These are phyloP conservation scores for Lachancea fermentati DNA, from an alignment of 805 yeast genomes.

Conservation along the genomic window DNA sequence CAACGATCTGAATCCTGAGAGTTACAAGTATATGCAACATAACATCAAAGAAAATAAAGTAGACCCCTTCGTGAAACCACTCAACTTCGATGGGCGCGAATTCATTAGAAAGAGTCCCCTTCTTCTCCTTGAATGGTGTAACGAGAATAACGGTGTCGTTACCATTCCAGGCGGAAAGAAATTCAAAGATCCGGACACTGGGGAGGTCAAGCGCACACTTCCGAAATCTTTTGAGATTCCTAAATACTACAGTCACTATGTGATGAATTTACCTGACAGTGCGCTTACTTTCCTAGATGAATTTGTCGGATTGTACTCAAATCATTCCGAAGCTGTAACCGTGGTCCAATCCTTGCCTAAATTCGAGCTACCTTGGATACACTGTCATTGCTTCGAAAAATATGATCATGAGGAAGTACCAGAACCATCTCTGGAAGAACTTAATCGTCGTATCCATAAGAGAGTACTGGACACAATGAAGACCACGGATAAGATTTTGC, in stretches of 20 bases:
- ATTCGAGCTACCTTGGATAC: conserved; percentile 64
- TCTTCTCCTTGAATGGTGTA: conserved; percentile 44
- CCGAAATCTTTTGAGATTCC: conserved; percentile 33
- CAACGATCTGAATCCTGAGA: conserved; percentile 88
- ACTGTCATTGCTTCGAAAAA: conserved; percentile 91
- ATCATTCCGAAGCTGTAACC: conserved; percentile 28
- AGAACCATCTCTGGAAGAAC: conserved; percentile 63
- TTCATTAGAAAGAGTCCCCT: conserved; percentile 61
- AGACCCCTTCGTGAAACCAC: conserved; percentile 49
- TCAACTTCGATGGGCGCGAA: conserved; percentile 75
- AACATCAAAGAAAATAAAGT: conserved; percentile 67
- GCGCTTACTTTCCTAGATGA: conserved; percentile 79
- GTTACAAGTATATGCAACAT: conserved; percentile 60
- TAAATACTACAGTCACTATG: conserved; percentile 52
- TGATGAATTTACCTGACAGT: conserved; percentile 93
- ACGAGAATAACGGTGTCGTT: conserved; percentile 33
- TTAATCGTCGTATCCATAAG: conserved; percentile 59
- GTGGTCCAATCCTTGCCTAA: conserved; percentile 34
- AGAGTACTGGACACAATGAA: conserved; percentile 42
- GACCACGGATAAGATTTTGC: conserved; percentile 41
- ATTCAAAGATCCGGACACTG: conserved; percentile 31
- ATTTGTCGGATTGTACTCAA: conserved; percentile 63
- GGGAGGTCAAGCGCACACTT: conserved; percentile 15
- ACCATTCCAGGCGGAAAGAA: conserved; percentile 37
- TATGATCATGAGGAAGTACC: conserved; percentile 62